phyloP scores from a whole-genome alignment of 331 rosid species.

The Quercus lobata region DNA sequence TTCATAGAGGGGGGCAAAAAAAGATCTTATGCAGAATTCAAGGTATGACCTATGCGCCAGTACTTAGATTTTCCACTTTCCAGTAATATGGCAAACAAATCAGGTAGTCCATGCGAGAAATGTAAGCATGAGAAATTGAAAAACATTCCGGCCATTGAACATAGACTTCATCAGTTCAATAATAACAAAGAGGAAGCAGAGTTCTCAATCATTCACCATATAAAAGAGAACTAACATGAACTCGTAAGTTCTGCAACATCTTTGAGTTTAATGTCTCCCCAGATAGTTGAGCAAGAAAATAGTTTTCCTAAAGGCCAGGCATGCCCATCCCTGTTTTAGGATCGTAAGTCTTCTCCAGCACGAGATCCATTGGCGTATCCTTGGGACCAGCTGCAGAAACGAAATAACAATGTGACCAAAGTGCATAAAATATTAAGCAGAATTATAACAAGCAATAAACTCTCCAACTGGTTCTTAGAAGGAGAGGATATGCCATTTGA shows the following conservation, averaged over 20 bases:
- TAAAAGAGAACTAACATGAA: not conserved
- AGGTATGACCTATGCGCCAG: not conserved
- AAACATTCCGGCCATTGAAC: not conserved
- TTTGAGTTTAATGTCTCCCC: not conserved
- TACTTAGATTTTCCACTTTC: not conserved
- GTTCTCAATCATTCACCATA: not conserved
- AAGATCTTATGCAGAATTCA: no score
- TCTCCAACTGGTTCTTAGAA: no score
- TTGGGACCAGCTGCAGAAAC: slow-evolving; percentile 67
- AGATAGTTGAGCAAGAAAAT: not conserved
- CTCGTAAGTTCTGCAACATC: not conserved
- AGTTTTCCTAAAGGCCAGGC: slow-evolving; percentile 57
- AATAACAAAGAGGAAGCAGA: not conserved
- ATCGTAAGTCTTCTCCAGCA: slow-evolving; percentile 66
- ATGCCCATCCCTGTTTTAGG: slow-evolving; percentile 76
- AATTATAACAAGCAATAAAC: not conserved
- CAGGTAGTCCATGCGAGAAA: not conserved
- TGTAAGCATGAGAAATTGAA: not conserved
- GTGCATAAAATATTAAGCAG: not conserved
- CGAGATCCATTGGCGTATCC: slow-evolving; percentile 69
- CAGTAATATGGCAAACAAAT: not conserved
- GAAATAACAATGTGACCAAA: not conserved
- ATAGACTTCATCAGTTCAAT: not conserved
- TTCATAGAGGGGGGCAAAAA: no score
- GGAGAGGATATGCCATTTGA: no score